phyloP scores from a whole-genome alignment of 306 rosid genomes.

The Begonia loranthoides region DNA sequence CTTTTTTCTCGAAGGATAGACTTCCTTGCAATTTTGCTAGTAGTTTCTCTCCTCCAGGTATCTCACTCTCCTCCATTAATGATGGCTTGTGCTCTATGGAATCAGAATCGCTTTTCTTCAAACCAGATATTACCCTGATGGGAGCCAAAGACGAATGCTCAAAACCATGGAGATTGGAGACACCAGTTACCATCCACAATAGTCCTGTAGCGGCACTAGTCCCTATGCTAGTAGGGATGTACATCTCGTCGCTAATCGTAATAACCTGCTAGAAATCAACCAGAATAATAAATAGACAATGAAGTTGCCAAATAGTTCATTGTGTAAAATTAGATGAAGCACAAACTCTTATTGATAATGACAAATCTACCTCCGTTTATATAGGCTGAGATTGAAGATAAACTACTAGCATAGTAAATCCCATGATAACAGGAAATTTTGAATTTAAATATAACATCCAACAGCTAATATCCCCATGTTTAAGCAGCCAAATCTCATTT shows the following conservation, averaged over 20 bases:
- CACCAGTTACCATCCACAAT: constrained; percentile 84
- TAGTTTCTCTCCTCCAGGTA: constrained; percentile 55
- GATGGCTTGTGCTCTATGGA: constrained; percentile 19
- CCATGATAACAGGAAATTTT: too few relatives aligned
- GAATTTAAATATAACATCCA: too few relatives aligned
- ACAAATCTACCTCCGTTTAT: too few relatives aligned
- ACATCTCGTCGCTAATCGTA: constrained; percentile 43
- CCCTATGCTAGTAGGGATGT: constrained; percentile 66
- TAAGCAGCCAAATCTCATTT: too few relatives aligned
- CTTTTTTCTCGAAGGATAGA: constrained; percentile 37
- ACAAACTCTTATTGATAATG: too few relatives aligned
- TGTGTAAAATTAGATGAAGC: too few relatives aligned
- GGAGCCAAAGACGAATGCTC: constrained; percentile 40
- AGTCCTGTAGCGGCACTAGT: constrained; percentile 24
- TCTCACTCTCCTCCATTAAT: constrained; percentile 39
- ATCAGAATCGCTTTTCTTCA: constrained; percentile 11
- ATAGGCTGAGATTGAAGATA: too few relatives aligned
- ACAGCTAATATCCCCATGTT: too few relatives aligned
- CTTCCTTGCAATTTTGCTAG: constrained; percentile 74
- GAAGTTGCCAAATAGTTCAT: too few relatives aligned
- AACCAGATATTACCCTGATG: constrained; percentile 42
- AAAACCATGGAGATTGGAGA: constrained; percentile 43
- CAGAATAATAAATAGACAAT: too few relatives aligned
- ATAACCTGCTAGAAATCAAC: constrained; percentile 41
- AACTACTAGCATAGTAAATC: too few relatives aligned